Evolutionary conservation across 441 rosid species (phyloP), one percentile per base, ranked within the genome.

Genomic region (Manihot esculenta): DNA sequence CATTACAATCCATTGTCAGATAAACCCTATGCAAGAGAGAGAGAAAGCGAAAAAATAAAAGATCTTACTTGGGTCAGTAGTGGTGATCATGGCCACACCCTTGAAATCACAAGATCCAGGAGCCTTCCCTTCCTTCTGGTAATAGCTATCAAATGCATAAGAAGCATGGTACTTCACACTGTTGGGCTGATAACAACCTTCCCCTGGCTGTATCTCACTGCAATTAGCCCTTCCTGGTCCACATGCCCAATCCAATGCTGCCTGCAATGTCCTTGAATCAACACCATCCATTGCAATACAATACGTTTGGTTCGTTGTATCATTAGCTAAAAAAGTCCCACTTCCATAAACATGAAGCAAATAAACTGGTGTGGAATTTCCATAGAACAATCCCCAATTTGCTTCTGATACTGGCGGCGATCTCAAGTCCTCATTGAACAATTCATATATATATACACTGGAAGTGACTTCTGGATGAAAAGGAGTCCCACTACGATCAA

Each of bases 171-270:
- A 81, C 85, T 84, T 87, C 74, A 95, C 95, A 72, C 88, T 88
- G 73, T 86, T 91, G 20, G 99, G 99, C 81, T 91, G 92, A 68
- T 88, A 95, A 76, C 98, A 95, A 72, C 54, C 75, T 82, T 95
- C 97, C 64, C 99, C 99, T 10, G 98, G 96, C 83, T 95, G 98
- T 77, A 93, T 81, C 83, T 86, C 97, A n/a, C 94, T 88, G 73
- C 98, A 95, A 76, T 93, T 91, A 13, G 97, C 88, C 74, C 81
- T 83, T 70, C 99, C 98, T 0, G 93, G 93, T 38, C 99, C 99
- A 77, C 98, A 95, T 48, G 97, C 95, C 99, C 99, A 95, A 65
- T 95, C 99, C 85, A 93, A 81, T 0, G 99, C 99, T 7, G 97
- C 87, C 64, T 95, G 99, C 82, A 95, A 83, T 24, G 91, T 88